Percentiles rank a stretch among this genome's conserved stretches.
Evolutionary conservation across 2,329 filamentous ascomycete genomes (phyloP).

Genomic region (Chrysoporthe puriensis): DNA sequence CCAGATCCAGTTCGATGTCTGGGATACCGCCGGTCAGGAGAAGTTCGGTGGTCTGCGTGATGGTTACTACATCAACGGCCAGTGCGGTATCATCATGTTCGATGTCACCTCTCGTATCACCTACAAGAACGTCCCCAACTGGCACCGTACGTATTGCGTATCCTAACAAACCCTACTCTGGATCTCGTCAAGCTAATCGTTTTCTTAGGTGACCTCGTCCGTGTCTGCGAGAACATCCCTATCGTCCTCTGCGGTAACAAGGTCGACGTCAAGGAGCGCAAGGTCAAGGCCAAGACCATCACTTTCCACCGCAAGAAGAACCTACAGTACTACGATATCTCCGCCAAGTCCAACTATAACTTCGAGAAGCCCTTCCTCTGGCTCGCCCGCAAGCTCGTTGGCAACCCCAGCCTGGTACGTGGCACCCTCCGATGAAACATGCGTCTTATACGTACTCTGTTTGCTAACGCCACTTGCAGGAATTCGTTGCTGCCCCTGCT

Average conservation of each 20-base stretch:
- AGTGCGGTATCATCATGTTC: constrained; percentile 99
- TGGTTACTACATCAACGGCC: constrained; percentile 99
- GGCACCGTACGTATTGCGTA: constrained; percentile 82
- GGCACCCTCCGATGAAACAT: constrained; percentile 16
- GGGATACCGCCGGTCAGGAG: constrained; percentile 98
- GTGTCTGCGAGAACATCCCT: constrained; percentile 98
- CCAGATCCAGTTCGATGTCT: constrained; percentile 97
- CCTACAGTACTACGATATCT: constrained; percentile 99
- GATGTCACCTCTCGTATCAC: constrained; percentile 99
- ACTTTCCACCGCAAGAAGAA: constrained; percentile 99
- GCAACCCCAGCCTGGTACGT: constrained; percentile 83
- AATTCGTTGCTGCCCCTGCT: constrained; percentile 94
- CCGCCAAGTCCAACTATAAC: constrained; percentile 99
- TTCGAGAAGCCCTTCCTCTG: constrained; percentile 99
- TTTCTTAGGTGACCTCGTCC: constrained; percentile 84
- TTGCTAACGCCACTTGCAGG: constrained; percentile 56
- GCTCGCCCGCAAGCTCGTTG: constrained; percentile 97
- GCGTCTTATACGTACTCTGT: not conserved
- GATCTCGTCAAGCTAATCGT: constrained; percentile 19
- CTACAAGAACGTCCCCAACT: constrained; percentile 99
- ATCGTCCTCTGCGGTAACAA: constrained; percentile 99
- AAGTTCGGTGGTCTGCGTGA: constrained; percentile 99
- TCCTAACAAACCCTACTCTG: not conserved
- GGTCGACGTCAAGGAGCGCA: constrained; percentile 99
- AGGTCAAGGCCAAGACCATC: constrained; percentile 99